Percentiles rank a stretch among this genome's conserved stretches.
These are phyloP conservation scores for Mikania micrantha DNA, from an alignment of 129 eudicot species.

Conservation along the genomic window DNA sequence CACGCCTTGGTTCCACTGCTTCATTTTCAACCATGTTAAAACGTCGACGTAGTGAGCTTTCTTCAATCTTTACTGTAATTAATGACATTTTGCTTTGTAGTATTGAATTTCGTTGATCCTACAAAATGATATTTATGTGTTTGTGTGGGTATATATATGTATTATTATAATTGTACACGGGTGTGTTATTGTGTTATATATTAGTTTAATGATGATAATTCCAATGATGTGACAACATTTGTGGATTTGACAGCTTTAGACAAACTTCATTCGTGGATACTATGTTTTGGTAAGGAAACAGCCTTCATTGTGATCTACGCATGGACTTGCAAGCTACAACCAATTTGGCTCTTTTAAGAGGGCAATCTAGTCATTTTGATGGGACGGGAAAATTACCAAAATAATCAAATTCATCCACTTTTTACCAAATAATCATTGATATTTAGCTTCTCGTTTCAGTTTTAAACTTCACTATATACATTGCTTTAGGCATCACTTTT, in stretches of 20 bases:
- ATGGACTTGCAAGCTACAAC: constrained; percentile 12
- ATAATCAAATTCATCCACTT: too few species aligned
- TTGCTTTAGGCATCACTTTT: too few species aligned
- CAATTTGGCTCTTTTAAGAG: constrained; percentile 6
- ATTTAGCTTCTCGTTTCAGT: too few species aligned
- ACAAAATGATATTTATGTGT: constrained; percentile 4
- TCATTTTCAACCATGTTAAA: constrained; percentile 32
- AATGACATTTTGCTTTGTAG: constrained; percentile 28
- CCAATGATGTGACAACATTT: constrained; percentile 31
- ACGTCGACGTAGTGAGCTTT: constrained; percentile 23
- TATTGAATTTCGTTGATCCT: constrained; percentile 16
- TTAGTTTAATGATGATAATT: constrained; percentile 42
- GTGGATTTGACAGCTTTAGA: constrained; percentile 27
- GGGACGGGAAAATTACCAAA: too few species aligned
- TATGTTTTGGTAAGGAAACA: constrained; percentile 22
- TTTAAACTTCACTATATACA: too few species aligned
- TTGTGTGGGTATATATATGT: constrained; percentile 12
- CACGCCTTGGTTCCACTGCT: constrained; percentile 31
- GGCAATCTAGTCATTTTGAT: background rate
- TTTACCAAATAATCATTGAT: too few species aligned
- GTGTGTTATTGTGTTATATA: constrained; percentile 20
- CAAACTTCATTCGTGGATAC: constrained; percentile 28
- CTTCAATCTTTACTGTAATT: constrained; percentile 36
- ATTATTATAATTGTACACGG: background rate
- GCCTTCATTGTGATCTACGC: constrained; percentile 16